These are phyloP conservation scores for Heliocybe sulcata DNA, from an alignment of 1,284 basidiomycete species.

Conservation along the genomic window DNA sequence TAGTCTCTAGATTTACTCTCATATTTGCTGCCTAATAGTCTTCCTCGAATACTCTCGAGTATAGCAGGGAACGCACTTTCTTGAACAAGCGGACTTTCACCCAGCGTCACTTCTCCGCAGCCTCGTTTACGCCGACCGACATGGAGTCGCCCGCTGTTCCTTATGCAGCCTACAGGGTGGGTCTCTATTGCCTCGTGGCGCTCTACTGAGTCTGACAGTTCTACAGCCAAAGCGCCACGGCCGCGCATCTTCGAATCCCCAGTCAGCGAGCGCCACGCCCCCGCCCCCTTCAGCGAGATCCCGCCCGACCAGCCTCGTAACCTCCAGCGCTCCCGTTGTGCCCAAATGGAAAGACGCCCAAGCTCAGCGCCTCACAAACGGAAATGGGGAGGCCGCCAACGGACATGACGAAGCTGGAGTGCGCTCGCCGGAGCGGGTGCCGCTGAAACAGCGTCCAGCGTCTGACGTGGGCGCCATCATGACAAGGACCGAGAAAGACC, in stretches of 20 bases:
- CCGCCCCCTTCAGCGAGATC: slow-evolving; percentile 21
- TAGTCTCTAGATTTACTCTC: no score
- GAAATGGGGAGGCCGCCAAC: not conserved
- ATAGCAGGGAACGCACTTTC: no score
- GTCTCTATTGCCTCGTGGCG: slow-evolving; percentile 14
- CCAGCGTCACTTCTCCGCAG: not conserved
- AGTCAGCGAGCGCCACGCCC: slow-evolving; percentile 23
- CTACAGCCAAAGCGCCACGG: slow-evolving; percentile 65
- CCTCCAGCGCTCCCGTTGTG: not conserved
- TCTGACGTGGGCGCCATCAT: not conserved
- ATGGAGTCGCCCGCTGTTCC: slow-evolving; percentile 37
- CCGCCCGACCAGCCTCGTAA: slow-evolving; percentile 9
- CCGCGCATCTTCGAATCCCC: slow-evolving; percentile 37
- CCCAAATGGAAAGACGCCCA: not conserved
- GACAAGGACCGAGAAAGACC: not conserved
- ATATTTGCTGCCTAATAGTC: no score
- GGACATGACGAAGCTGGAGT: not conserved
- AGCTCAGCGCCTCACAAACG: no score
- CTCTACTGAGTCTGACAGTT: slow-evolving; percentile 3
- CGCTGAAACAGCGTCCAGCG: not conserved
- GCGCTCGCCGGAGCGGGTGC: no score
- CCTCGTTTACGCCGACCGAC: not conserved
- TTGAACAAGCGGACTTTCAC: not conserved
- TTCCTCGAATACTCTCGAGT: no score
- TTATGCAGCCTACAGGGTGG: slow-evolving; percentile 69